Percentiles rank a stretch among this genome's conserved stretches.
These are phyloP conservation scores for Colletotrichum neosansevieriae DNA, from an alignment of 2,329 filamentous ascomycete genomes.

Conservation along the genomic window DNA sequence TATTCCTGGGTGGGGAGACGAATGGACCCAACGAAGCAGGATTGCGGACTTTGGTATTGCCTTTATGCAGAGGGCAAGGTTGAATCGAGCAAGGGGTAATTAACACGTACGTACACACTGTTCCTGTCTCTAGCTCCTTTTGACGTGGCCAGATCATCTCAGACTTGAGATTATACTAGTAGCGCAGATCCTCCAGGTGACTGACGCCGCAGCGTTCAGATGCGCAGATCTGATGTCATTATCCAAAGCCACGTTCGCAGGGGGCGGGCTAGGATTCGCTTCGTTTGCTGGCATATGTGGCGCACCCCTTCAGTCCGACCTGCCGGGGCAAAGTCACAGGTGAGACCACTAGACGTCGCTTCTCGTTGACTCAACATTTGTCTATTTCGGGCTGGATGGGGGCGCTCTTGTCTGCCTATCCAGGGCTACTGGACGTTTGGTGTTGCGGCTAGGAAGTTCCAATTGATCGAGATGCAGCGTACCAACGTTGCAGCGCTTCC, in stretches of 20 bases:
- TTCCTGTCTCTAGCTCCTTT: neutral
- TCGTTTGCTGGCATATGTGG: neutral
- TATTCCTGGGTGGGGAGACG: too few relatives aligned
- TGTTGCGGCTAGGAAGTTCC: neutral
- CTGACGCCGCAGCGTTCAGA: neutral
- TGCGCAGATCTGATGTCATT: constrained; percentile 33
- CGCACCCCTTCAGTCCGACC: neutral
- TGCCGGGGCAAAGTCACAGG: constrained; percentile 1
- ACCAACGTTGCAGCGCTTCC: neutral
- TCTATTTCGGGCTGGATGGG: too few relatives aligned
- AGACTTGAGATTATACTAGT: constrained; percentile 1
- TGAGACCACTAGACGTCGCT: constrained; percentile 27
- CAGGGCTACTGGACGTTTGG: too few relatives aligned
- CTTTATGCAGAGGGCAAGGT: neutral
- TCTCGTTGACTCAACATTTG: too few relatives aligned
- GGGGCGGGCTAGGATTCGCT: constrained; percentile 12
- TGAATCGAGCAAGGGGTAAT: neutral
- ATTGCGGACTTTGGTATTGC: too few relatives aligned
- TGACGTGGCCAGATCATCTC: neutral
- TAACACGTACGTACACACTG: neutral
- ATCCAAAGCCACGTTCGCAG: constrained; percentile 23
- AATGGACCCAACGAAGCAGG: too few relatives aligned
- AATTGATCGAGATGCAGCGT: neutral
- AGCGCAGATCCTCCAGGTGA: constrained; percentile 16
- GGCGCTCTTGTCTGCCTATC: too few relatives aligned